Base-by-base conservation (phyloP, 208 protist species). In the Leishmania amazonensis region DNA sequence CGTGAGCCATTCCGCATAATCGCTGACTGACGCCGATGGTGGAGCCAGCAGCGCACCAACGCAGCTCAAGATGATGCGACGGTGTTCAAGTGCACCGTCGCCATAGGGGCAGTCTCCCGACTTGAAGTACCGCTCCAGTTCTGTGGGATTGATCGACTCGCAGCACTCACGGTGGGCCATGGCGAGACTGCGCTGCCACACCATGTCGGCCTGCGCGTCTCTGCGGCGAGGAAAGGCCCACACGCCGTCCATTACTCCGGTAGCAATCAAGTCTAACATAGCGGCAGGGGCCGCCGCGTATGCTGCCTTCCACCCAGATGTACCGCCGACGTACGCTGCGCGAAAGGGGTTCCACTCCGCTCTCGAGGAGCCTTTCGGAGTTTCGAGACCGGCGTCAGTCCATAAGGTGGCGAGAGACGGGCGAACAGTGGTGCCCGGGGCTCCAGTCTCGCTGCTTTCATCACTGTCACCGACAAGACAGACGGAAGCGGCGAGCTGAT, bases 21-120 rank as follows among this genome's bases (percentile, higher is more conserved):
- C 83, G 31, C 24, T 8, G 40, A 76, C 45, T 9, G 65, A 65
- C 19, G 84, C 72, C n/a, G 85, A 62, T 11, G 81, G 74, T 38
- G 83, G 83, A 45, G 92, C 85, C 31, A 96, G 85, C 19, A 96
- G 84, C 13, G 84, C 83, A 9, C 92, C 90, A 24, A 91, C 84
- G 57, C 88, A 83, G 68, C 86, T 90, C 58, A 92, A 75, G 51
- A 96, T 57, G 6, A 83, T 81, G 9, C 67, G 21, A 53, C 87
- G 81, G 9, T 75, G 72, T 1, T 79, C 78, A 13, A 85, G 71
- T 47, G 35, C 5, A 28, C 9, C n/a, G 0, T 45, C 65, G n/a
- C n/a, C 38, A 28, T 58, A 40, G 7, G 15, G 53, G 15, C 62
- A 58, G 3, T 78, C 82, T 31, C 67, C 58, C 21, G 15, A 60